Percentiles rank a stretch among this genome's conserved stretches.
phyloP scores from a whole-genome alignment of 2,329 filamentous ascomycete genomes.

The Diplocarpon rosae region DNA sequence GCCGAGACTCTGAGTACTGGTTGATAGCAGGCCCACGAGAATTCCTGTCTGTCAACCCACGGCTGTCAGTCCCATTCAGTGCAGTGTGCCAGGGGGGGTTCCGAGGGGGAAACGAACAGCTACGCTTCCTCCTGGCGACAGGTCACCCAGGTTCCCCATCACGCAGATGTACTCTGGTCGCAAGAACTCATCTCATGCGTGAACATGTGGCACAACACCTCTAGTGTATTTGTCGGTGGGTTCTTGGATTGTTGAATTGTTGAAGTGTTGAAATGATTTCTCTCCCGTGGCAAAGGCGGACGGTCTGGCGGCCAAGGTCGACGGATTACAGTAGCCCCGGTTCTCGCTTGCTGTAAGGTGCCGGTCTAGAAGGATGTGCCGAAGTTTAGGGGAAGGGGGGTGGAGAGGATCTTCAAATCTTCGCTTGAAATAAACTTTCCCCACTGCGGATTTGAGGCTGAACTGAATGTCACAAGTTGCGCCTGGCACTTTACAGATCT shows the following conservation, averaged over 20 bases:
- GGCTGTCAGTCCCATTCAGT: conserved; percentile 5
- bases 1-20: conserved; percentile 87
- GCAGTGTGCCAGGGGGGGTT: not conserved
- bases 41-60: conserved; percentile 62
- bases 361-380: too few relatives aligned
- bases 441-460: too few relatives aligned
- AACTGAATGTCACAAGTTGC: too few relatives aligned
- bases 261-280: not conserved
- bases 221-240: too few relatives aligned
- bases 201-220: not conserved
- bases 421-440: too few relatives aligned
- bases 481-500: too few relatives aligned
- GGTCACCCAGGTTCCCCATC: conserved; percentile 64
- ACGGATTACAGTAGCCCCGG: conserved; percentile 2
- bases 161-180: conserved; percentile 20
- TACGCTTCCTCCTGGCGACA: conserved; percentile 69
- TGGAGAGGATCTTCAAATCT: not conserved
- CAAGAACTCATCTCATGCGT: conserved; percentile 24
- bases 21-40: conserved; percentile 83
- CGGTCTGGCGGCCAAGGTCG: conserved; percentile 8
- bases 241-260: too few relatives aligned
- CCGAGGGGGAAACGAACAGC: conserved; percentile 42
- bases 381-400: not conserved
- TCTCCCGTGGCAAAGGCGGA: not conserved
- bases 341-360: not conserved